Base-by-base conservation (phyloP, 805 yeast genomes). In the Monosporozyma unispora region DNA sequence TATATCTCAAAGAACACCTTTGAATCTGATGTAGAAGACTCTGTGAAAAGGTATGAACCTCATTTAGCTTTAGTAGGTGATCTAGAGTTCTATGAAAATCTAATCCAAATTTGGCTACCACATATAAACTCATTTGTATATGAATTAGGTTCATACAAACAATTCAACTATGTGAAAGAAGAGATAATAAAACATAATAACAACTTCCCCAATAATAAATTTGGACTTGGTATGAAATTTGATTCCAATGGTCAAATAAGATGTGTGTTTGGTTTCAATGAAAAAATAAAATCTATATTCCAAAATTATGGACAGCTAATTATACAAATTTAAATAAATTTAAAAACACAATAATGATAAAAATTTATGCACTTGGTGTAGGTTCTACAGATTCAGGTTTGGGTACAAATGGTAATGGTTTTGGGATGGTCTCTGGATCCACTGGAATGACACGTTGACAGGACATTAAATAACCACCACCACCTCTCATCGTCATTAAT, bases 401-500 rank as follows among this genome's bases (percentile, higher is more conserved):
- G 10, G 42, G 42, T 18, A 21, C 47, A 28, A 4, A 27, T 25
- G 37, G 29, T 22, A 14, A 7, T 12, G 35, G 35, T 31, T 18
- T 40, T 10, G 63, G 62, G 33, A 55, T 64, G 2, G 53, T 48
- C 1, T 62, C 62, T 16, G 53, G 54, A 21, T 43, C 47, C 11
- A 44, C 46, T 3, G 96, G 96, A 48, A 80, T 70, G 0, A 93
- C 97, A 45, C 86, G 74, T 14, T 86, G 78, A 3, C 91, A 95
- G 71, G 81, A 77, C 55, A 89, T 70, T 2, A 93, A 64, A 64
- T 80, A 91, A 0, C 99, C 99, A 31, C 97, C 98, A 50, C 84
- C 90, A 6, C 96, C 89, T 59, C 87, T 77, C 75, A 84, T 81
- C 0, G 97, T 87, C 99, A 93, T 93, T 52, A 82, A 62, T 0